Conservation (phyloP, 495 filamentous ascomycete species). For the Niebla homalea region DNA sequence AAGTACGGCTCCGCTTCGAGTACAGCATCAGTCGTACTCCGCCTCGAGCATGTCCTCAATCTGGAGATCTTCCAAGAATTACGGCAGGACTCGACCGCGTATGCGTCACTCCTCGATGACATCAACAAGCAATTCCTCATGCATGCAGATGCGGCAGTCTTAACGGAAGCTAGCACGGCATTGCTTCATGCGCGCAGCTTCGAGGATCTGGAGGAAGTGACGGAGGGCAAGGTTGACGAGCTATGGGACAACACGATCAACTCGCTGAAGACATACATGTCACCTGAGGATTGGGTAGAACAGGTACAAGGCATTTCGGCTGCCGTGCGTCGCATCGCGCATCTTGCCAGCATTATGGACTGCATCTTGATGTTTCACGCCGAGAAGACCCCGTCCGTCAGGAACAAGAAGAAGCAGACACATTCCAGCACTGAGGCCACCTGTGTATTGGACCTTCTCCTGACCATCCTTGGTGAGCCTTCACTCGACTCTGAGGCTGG, state of each 20-base stretch:
- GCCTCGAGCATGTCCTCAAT: constrained; percentile 77
- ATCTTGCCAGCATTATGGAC: constrained; percentile 68
- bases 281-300: constrained; percentile 45
- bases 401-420: constrained; percentile 32
- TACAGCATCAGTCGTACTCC: constrained; percentile 70
- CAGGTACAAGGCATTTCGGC: constrained; percentile 60
- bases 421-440: constrained; percentile 45
- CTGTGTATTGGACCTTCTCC: constrained; percentile 27
- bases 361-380: constrained; percentile 60
- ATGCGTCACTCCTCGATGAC: constrained; percentile 73
- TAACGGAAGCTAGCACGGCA: constrained; percentile 71
- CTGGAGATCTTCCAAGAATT: constrained; percentile 81
- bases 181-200: constrained; percentile 74
- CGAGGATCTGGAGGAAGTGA: constrained; percentile 73
- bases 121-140: constrained; percentile 87
- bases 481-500: constrained; percentile 42
- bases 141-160: constrained; percentile 70
- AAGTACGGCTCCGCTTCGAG: constrained; percentile 85
- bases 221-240: constrained; percentile 62
- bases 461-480: constrained; percentile 55
- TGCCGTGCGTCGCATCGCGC: constrained; percentile 69
- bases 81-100: constrained; percentile 70
- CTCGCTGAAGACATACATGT: constrained; percentile 49
- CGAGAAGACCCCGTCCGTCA: constrained; percentile 24
- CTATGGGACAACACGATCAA: constrained; percentile 77